Evolutionary conservation across 2,329 filamentous ascomycete genomes (phyloP).

Genomic region (Lachnellula arida): DNA sequence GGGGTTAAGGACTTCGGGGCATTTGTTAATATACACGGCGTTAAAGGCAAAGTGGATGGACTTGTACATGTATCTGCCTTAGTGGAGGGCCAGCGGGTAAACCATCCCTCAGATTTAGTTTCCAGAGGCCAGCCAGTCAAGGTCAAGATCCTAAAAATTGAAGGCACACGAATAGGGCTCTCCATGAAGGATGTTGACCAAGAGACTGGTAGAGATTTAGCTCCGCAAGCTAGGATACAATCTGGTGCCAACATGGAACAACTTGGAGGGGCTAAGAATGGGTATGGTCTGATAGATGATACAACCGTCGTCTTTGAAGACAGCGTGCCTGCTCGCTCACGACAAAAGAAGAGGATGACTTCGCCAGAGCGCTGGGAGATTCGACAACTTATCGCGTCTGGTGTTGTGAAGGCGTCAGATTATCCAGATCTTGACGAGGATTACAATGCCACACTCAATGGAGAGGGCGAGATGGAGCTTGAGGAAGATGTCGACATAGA

Average conservation of each 20-base stretch:
- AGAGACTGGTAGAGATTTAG: conserved; percentile 74
- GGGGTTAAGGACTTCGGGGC: conserved; percentile 93
- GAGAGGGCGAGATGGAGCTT: conserved; percentile 82
- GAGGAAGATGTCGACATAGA: conserved; percentile 98
- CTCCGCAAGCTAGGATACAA: conserved; percentile 70
- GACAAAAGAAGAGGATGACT: conserved; percentile 82
- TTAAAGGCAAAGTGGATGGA: conserved; percentile 85
- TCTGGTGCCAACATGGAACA: conserved; percentile 88
- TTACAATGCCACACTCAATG: conserved; percentile 80
- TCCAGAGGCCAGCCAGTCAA: conserved; percentile 78
- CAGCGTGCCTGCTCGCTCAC: conserved; percentile 46
- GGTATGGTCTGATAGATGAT: conserved; percentile 46
- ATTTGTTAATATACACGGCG: conserved; percentile 86
- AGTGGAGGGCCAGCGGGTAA: conserved; percentile 77
- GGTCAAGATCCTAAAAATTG: conserved; percentile 86
- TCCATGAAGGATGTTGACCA: conserved; percentile 99
- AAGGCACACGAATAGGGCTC: conserved; percentile 74
- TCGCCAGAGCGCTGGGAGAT: conserved; percentile 98
- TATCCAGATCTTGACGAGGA: conserved; percentile 95
- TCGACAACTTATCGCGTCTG: conserved; percentile 90
- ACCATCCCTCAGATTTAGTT: conserved; percentile 86
- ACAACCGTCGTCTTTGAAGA: conserved; percentile 60
- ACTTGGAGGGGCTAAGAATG: conserved; percentile 62
- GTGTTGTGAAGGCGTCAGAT: conserved; percentile 85
- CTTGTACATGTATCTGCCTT: conserved; percentile 92